Evolutionary conservation across 169 alveolate species (phyloP), one percentile per base, ranked within the genome.

Genomic region (Plasmodium gonderi): DNA sequence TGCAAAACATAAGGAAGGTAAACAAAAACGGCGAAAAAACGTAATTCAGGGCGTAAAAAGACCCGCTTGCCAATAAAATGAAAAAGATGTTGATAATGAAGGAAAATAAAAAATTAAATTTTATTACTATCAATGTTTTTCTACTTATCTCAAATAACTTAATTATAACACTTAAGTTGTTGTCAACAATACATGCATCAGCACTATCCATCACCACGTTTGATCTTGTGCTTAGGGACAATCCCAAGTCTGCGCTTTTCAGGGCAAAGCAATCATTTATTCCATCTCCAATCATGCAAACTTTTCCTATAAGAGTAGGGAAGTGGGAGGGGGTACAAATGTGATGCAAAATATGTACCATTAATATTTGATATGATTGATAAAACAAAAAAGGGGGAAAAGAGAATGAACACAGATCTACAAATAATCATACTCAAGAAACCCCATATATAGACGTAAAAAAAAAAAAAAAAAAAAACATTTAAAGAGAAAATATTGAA

Each of bases 161-260:
- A 33, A 11, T 72, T 85, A 85, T 85, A 42, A 72, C 92, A 77
- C 78, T 75, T 85, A 85, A 65, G 45, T 85, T 65, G 47, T 85
- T 85, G 67, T 85, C 92, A 64, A 85, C 92, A 42, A 85, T 85
- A 77, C 87, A 85, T n/a, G 68, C 87, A 64, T 85, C 92, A 7
- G 92, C 92, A 44, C 87, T 85, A 17, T 85, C 92, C 92, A 85
- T 85, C 29, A 85, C 92, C 54, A 85, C 85, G 65, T 85, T 85
- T 40, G 92, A 47, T 47, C 92, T 51, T 49, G 92, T 85, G 67
- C 92, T 49, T 42, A 85, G 67, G 20, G 92, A 85, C 49, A 85
- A 60, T 14, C 92, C 92, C 23, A 85, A 33, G 77, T 85, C 92
- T n/a, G 92, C 92, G 20, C 69, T 74, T 31, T 85, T 85, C 76